A percentile compares a stretch with the other conserved stretches of the same genome.
Conservation (phyloP, 495 filamentous ascomycete species). For the Parmelia sp. region DNA sequence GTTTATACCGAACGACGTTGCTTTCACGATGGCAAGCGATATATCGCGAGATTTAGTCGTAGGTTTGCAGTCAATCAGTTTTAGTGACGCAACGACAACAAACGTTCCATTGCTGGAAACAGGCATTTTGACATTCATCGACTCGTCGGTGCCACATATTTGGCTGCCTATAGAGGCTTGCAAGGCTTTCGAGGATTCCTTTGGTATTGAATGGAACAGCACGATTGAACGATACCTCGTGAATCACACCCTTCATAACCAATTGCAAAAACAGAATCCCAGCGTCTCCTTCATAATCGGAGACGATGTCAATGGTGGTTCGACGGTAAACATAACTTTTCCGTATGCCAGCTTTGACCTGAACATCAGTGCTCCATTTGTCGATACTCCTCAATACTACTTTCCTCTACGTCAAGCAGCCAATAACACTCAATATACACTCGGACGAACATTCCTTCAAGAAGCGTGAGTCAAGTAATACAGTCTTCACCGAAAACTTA, state of each 20-base stretch:
- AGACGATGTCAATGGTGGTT: conserved; percentile 35
- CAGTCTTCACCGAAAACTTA: neutral
- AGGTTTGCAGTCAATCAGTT: conserved; percentile 42
- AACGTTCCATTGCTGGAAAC: conserved; percentile 18
- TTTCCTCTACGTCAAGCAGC: conserved; percentile 48
- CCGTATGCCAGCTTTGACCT: conserved; percentile 52
- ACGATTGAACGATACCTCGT: conserved; percentile 45
- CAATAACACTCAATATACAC: conserved; percentile 47
- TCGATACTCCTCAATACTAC: conserved; percentile 37
- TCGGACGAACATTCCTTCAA: conserved; percentile 53
- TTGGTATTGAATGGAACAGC: conserved; percentile 45
- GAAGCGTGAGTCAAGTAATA: conserved; percentile 36
- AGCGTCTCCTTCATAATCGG: conserved; percentile 47
- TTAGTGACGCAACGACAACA: conserved; percentile 26
- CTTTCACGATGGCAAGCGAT: conserved; percentile 45
- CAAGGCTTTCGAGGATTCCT: conserved; percentile 46
- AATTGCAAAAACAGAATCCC: conserved; percentile 41
- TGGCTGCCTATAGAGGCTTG: conserved; percentile 50
- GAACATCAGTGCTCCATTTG: conserved; percentile 35
- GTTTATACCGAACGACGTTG: conserved; percentile 45
- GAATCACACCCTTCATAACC: conserved; percentile 41
- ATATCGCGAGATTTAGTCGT: conserved; percentile 48
- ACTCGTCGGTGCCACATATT: conserved; percentile 50
- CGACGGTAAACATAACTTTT: conserved; percentile 43
- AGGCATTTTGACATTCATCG: conserved; percentile 39